Conservation (phyloP, 495 filamentous ascomycete genomes). For the Neurospora cerealis region DNA sequence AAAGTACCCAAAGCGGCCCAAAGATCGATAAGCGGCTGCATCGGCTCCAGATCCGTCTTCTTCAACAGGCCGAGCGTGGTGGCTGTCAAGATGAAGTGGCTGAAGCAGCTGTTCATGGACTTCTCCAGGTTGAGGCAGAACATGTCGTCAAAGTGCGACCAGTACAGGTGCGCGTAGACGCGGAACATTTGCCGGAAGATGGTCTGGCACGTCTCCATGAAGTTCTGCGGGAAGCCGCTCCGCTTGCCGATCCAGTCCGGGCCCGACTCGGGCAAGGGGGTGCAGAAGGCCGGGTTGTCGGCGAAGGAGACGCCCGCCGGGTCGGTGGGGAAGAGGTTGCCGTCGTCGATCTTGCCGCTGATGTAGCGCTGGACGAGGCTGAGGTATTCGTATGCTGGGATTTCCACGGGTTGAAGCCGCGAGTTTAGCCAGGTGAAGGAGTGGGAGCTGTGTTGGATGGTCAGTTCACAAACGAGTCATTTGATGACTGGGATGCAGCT, state of each 20-base stretch:
- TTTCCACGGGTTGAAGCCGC: constrained; percentile 52
- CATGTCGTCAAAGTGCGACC: constrained; percentile 74
- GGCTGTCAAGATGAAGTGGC: constrained; percentile 83
- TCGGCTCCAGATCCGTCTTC: constrained; percentile 81
- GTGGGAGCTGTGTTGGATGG: constrained; percentile 48
- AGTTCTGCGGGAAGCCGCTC: constrained; percentile 79
- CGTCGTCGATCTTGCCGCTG: constrained; percentile 78
- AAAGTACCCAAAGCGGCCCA: constrained; percentile 80
- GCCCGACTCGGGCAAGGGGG: constrained; percentile 49
- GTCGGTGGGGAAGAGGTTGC: constrained; percentile 75
- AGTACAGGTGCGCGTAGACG: constrained; percentile 86
- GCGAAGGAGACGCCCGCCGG: constrained; percentile 47
- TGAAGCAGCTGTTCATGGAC: constrained; percentile 89
- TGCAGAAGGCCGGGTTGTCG: constrained; percentile 44
- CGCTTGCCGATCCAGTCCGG: constrained; percentile 70
- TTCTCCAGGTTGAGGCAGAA: constrained; percentile 74
- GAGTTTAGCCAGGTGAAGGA: constrained; percentile 89
- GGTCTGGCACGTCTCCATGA: constrained; percentile 77
- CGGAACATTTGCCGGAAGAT: constrained; percentile 98
- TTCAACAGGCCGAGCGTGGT: constrained; percentile 75
- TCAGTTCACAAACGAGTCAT: not conserved
- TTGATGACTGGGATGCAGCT: not conserved
- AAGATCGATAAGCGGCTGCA: constrained; percentile 85
- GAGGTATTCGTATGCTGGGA: constrained; percentile 78
- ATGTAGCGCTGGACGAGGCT: constrained; percentile 93